Conservation (phyloP, 192 early-diverging fungal species). For the Linnemannia hyalina region DNA sequence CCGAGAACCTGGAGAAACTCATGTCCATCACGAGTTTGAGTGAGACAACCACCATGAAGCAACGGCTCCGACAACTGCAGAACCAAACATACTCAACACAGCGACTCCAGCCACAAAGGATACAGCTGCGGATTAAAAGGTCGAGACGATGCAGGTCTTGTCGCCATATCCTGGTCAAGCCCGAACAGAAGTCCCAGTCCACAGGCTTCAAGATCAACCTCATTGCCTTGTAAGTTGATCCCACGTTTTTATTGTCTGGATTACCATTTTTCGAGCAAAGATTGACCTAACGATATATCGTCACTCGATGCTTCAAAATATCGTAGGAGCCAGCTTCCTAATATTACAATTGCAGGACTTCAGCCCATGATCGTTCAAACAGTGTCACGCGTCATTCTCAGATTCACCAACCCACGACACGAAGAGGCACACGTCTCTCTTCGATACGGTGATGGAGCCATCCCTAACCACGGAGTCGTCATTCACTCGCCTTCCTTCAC, state of each 20-base stretch:
- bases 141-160: constrained; percentile 89
- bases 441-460: constrained; percentile 54
- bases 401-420: constrained; percentile 87
- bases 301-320: background rate
- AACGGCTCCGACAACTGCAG: constrained; percentile 73
- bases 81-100: constrained; percentile 71
- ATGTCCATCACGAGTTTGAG: constrained; percentile 38
- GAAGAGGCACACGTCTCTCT: constrained; percentile 76
- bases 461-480: constrained; percentile 57
- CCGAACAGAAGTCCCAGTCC: constrained; percentile 90
- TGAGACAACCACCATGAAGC: constrained; percentile 68
- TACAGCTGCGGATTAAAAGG: constrained; percentile 89
- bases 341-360: constrained; percentile 73
- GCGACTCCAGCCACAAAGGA: constrained; percentile 83
- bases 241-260: background rate
- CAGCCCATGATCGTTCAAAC: constrained; percentile 59
- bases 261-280: background rate
- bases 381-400: constrained; percentile 67
- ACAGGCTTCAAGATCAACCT: constrained; percentile 92
- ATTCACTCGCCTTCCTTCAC: constrained; percentile 75
- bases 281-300: background rate
- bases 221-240: constrained; percentile 76
- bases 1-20: constrained; percentile 60
- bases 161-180: constrained; percentile 91
- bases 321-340: constrained; percentile 80